Evolutionary conservation across 2,329 filamentous ascomycete species (phyloP), one percentile per base, ranked within the genome.

Genomic region (Botrytis paeoniae): DNA sequence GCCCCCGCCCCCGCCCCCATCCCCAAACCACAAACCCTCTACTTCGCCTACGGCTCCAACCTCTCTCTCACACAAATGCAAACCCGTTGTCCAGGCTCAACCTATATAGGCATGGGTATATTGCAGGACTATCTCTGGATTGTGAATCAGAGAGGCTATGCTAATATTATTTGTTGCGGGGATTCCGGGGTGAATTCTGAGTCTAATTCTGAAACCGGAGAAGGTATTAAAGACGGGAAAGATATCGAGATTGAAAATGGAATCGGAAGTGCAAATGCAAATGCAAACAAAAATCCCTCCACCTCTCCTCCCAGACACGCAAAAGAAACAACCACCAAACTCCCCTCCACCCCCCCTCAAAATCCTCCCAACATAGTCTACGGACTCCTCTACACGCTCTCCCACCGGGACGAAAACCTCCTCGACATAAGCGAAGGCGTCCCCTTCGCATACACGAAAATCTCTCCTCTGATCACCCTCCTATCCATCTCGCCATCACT

Each of bases 11-110:
- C 54, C 62, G 7, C n/a, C 41, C 68, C 18, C 41, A 37, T 25
- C 39, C 65, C 60, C 37, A 41, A 62, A n/a, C 48, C 61, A 18
- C 65, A 43, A 70, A 69, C 63, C 10, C 81, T 89, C 75, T 92
- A 92, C 84, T 92, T 93, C 79, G 91, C 88, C 78, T 93, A 91
- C 81, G 91, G 91, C 75, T 90, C 87, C 80, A 93, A 93, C 80
- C 85, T 93, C 73, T 92, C 89, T 80, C 85, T 85, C 0, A 81
- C 85, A 41, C 91, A 93, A 81, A 93, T 93, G 91, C 77, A 77
- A 6, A 76, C 80, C 63, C 89, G 91, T 70, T 93, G 91, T 79
- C 86, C 86, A 2, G 80, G 79, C 0, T 85, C 85, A 0, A 87
- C 87, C 68, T 82, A 81, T 8, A 83, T 83, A 0, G 78, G 74